Percentiles rank a stretch among this genome's conserved stretches.
phyloP scores from a whole-genome alignment of 148 eudicot genomes.

The Rheum nobile region DNA sequence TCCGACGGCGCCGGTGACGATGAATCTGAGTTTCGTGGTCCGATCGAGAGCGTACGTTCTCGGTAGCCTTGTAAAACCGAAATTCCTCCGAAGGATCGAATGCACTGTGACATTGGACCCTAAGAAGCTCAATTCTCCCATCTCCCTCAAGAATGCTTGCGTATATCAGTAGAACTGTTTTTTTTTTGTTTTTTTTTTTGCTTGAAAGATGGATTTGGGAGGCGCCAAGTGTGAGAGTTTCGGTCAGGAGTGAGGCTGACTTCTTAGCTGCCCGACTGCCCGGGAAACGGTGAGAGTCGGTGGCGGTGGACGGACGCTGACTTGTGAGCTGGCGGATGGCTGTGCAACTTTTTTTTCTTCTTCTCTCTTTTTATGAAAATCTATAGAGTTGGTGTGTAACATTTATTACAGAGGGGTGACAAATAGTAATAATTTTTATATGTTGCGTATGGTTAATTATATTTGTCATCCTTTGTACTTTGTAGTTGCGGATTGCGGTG shows the following conservation, averaged over 20 bases:
- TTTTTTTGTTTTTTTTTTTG: background rate
- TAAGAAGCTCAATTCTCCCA: conserved; percentile 33
- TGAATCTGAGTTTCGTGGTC: conserved; percentile 44
- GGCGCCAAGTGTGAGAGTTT: background rate
- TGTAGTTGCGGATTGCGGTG: too few species aligned
- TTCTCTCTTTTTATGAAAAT: background rate
- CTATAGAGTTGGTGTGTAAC: background rate
- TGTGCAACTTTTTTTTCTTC: background rate
- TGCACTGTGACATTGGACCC: conserved; percentile 39
- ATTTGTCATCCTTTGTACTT: background rate
- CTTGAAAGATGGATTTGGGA: background rate
- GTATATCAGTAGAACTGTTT: conserved; percentile 22
- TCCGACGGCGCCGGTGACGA: conserved; percentile 42
- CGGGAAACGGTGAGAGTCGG: background rate
- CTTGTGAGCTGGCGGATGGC: background rate
- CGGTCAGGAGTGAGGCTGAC: conserved; percentile 2
- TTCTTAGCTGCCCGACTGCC: background rate
- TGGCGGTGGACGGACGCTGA: background rate
- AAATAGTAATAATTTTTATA: background rate
- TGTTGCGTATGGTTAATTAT: too few species aligned
- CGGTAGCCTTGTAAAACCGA: conserved; percentile 73
- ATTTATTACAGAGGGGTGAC: background rate
- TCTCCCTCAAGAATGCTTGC: conserved; percentile 53
- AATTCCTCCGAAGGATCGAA: conserved; percentile 37
- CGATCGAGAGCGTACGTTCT: conserved; percentile 67